Percentiles rank a stretch among this genome's conserved stretches.
Evolutionary conservation across 1,139 yeast genomes (phyloP).

Genomic region (Pneumocystis carinii): DNA sequence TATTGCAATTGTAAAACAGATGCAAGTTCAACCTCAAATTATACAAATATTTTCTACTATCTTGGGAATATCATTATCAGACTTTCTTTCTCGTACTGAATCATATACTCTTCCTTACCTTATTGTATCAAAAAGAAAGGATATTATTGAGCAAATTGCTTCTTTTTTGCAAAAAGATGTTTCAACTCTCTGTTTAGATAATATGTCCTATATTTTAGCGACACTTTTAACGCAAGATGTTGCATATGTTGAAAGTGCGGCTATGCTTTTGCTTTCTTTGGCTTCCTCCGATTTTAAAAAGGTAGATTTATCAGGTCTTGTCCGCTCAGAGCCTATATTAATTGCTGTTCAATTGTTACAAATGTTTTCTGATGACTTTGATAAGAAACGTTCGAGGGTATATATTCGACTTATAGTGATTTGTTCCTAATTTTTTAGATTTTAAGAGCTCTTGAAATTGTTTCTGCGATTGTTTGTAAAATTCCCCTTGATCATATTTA

Average conservation of each 20-base stretch:
- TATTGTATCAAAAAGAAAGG: slow-evolving; percentile 47
- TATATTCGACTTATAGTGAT: slow-evolving; percentile 15
- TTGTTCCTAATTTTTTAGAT: slow-evolving; percentile 10
- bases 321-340: slow-evolving; percentile 25
- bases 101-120: slow-evolving; percentile 66
- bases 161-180: slow-evolving; percentile 20
- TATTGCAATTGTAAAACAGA: slow-evolving; percentile 42
- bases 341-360: slow-evolving; percentile 24
- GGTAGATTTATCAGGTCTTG: slow-evolving; percentile 30
- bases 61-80: slow-evolving; percentile 44
- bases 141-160: slow-evolving; percentile 47
- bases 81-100: slow-evolving; percentile 54
- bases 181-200: slow-evolving; percentile 21
- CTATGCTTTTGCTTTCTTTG: slow-evolving; percentile 36
- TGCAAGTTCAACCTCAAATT: slow-evolving; percentile 37
- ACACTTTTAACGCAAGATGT: slow-evolving; percentile 30
- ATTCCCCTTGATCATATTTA: background rate
- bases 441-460: slow-evolving; percentile 1
- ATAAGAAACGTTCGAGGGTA: slow-evolving; percentile 11
- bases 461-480: slow-evolving; percentile 1
- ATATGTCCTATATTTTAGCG: slow-evolving; percentile 33
- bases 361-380: slow-evolving; percentile 13
- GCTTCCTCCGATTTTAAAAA: slow-evolving; percentile 36
- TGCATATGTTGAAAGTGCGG: slow-evolving; percentile 32
- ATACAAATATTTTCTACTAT: slow-evolving; percentile 48